Percentiles rank a stretch among this genome's conserved stretches.
Evolutionary conservation across 2,329 filamentous ascomycete genomes (phyloP).

Genomic region (Talaromyces pinophilus): DNA sequence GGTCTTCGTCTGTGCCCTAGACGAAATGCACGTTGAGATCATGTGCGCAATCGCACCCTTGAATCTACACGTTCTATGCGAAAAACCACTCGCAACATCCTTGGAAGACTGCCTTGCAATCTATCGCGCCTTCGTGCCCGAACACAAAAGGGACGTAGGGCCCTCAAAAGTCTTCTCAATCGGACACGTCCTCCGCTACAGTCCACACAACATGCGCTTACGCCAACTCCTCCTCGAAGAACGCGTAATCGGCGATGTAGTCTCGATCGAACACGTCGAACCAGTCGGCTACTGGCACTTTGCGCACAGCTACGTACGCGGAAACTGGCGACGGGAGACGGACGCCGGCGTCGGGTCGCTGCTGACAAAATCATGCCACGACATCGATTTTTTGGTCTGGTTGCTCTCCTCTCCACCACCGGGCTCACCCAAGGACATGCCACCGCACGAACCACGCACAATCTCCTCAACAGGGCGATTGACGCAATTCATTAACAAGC

Average conservation of each 20-base stretch:
- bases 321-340: conserved; percentile 86
- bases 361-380: conserved; percentile 93
- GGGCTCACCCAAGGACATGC: conserved; percentile 39
- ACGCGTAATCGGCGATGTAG: conserved; percentile 75
- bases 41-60: conserved; percentile 69
- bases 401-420: conserved; percentile 72
- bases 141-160: conserved; percentile 20
- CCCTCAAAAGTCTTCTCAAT: conserved; percentile 73
- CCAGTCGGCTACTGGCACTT: conserved; percentile 98
- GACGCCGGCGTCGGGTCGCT: conserved; percentile 72
- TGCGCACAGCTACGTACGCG: conserved; percentile 81
- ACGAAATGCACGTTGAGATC: conserved; percentile 84
- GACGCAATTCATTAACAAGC: conserved; percentile 72
- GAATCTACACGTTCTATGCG: conserved; percentile 83
- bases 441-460: conserved; percentile 71
- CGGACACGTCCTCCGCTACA: conserved; percentile 91
- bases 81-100: conserved; percentile 86
- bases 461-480: conserved; percentile 76
- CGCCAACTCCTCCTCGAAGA: conserved; percentile 75
- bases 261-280: conserved; percentile 88
- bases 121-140: conserved; percentile 45
- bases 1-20: conserved; percentile 73
- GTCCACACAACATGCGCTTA: conserved; percentile 84
- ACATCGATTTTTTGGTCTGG: conserved; percentile 92
- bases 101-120: conserved; percentile 77